Conservation (phyloP, 2,329 filamentous ascomycete genomes). For the Hymenotorrendiella dingleyae region DNA sequence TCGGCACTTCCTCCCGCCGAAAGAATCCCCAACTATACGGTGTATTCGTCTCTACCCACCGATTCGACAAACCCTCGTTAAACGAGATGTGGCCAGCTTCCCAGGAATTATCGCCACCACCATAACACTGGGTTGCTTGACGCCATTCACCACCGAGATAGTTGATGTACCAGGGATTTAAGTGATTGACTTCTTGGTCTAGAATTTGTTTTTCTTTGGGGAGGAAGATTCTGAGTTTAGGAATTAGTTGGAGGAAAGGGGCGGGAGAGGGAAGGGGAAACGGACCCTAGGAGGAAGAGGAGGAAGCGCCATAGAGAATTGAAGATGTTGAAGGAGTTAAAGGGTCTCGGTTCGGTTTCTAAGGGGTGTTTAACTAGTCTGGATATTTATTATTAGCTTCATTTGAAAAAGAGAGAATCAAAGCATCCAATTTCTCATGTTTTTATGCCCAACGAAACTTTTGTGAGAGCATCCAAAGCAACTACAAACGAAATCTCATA, state of each 20-base stretch:
- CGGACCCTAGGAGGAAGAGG: constrained; percentile 1
- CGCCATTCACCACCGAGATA: constrained; percentile 43
- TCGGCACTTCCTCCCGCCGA: constrained; percentile 45
- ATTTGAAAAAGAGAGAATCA: background rate
- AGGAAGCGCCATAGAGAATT: background rate
- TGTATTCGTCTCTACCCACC: constrained; percentile 49
- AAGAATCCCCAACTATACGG: constrained; percentile 48
- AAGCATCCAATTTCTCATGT: no score
- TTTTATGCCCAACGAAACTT: no score
- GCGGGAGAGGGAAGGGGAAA: background rate
- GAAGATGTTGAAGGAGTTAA: background rate
- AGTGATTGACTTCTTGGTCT: constrained; percentile 28
- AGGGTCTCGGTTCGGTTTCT: background rate
- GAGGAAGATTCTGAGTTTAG: background rate
- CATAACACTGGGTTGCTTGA: constrained; percentile 47
- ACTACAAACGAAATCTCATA: background rate
- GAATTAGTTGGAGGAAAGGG: background rate
- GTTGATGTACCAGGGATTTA: constrained; percentile 50
- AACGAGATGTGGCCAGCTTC: constrained; percentile 44
- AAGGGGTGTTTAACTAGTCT: constrained; percentile 12
- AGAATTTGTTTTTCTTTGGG: background rate
- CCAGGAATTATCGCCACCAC: constrained; percentile 46
- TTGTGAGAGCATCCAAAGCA: no score
- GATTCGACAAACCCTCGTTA: constrained; percentile 45
- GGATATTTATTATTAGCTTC: constrained; percentile 17